A percentile compares a stretch with the other conserved stretches of the same genome.
These are phyloP conservation scores for Populus hybrid DNA, from an alignment of 441 rosid species.

Conservation along the genomic window DNA sequence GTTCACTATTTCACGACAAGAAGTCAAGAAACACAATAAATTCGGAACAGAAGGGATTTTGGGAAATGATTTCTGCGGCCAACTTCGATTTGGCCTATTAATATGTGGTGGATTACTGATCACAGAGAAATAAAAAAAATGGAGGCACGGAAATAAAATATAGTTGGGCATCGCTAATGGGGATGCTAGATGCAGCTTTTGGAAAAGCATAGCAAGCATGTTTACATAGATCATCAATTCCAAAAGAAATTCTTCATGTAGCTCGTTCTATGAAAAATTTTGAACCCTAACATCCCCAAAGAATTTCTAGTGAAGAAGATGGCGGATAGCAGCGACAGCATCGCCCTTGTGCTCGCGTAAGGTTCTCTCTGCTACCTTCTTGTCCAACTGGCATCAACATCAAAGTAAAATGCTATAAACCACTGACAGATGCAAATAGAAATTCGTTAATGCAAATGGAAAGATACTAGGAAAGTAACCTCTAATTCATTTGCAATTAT, in stretches of 20 bases:
- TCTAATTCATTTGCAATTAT: constrained; percentile 86
- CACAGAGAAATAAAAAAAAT: too few species aligned
- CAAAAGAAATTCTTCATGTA: background rate
- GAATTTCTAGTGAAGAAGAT: constrained; percentile 51
- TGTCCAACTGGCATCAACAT: constrained; percentile 65
- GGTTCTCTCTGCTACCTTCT: constrained; percentile 72
- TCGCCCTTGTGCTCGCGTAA: constrained; percentile 98
- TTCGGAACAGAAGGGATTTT: background rate
- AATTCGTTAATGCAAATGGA: background rate
- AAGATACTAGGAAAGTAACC: constrained; percentile 38
- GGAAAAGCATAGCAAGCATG: background rate
- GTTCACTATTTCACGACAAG: too few species aligned
- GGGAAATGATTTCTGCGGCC: too few species aligned
- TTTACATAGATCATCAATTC: background rate
- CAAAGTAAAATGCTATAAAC: constrained; percentile 14
- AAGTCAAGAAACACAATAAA: too few species aligned
- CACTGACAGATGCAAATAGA: background rate
- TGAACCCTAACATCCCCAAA: background rate
- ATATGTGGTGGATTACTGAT: too few species aligned
- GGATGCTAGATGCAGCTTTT: background rate
- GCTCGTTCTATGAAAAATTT: constrained; percentile 7
- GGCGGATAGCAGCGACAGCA: constrained; percentile 87
- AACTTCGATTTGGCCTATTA: too few species aligned
- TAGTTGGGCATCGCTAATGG: background rate
- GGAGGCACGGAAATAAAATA: too few species aligned